Conservation (phyloP, 768 basidiomycete genomes). For the Boletus insuetus region DNA sequence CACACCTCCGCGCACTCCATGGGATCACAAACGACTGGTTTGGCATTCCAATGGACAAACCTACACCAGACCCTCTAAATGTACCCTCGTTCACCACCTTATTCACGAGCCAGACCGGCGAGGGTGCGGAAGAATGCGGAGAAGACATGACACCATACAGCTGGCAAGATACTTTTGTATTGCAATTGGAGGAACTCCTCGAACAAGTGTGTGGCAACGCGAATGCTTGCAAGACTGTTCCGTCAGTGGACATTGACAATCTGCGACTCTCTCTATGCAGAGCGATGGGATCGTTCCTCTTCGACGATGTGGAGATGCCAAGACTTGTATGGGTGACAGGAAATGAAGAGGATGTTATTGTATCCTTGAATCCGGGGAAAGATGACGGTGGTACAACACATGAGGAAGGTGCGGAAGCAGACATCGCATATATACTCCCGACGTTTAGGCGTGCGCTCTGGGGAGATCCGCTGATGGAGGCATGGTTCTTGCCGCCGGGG, state of each 20-base stretch:
- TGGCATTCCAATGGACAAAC: conserved; percentile 45
- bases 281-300: conserved; percentile 72
- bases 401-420: conserved; percentile 20
- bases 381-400: conserved; percentile 2
- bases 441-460: conserved; percentile 56
- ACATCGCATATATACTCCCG: conserved; percentile 37
- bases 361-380: conserved; percentile 35
- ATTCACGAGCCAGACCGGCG: neutral
- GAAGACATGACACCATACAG: conserved; percentile 43
- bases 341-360: conserved; percentile 54
- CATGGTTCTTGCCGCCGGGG: conserved; percentile 51
- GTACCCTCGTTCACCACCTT: conserved; percentile 15
- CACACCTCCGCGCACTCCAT: conserved; percentile 62
- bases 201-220: conserved; percentile 35
- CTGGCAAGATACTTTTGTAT: conserved; percentile 76
- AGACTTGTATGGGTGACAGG: conserved; percentile 64
- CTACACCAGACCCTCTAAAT: conserved; percentile 32
- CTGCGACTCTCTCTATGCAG: conserved; percentile 56
- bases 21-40: conserved; percentile 77
- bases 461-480: conserved; percentile 76
- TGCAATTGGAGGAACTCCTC: conserved; percentile 56
- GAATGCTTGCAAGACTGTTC: conserved; percentile 12
- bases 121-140: conserved; percentile 8
- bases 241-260: conserved; percentile 27
- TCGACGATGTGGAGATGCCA: conserved; percentile 74